Conservation (phyloP, 768 basidiomycete genomes). For the Amanita exitialis region DNA sequence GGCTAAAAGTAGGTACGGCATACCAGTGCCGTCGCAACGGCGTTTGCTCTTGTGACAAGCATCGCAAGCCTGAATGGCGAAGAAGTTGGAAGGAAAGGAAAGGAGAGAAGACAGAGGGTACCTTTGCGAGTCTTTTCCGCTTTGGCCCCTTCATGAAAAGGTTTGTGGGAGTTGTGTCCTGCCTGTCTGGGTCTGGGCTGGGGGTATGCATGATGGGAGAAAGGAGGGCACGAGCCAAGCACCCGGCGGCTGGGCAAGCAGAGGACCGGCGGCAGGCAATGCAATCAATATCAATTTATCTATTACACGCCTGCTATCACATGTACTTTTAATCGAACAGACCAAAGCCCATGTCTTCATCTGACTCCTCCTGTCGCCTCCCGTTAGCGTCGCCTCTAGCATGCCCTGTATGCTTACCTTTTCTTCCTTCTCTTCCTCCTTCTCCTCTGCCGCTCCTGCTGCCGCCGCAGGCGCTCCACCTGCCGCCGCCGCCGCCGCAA, state of each 20-base stretch:
- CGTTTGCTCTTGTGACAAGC: slow-evolving; percentile 82
- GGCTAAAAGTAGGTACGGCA: slow-evolving; percentile 16
- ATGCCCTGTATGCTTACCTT: slow-evolving; percentile 42
- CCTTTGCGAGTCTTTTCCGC: slow-evolving; percentile 47
- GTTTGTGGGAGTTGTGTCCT: slow-evolving; percentile 15
- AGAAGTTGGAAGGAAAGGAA: slow-evolving; percentile 4
- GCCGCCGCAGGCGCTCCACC: slow-evolving; percentile 41
- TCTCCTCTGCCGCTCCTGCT: slow-evolving; percentile 39
- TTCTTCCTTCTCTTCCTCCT: slow-evolving; percentile 83
- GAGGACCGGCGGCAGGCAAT: slow-evolving; percentile 12
- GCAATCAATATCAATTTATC: background rate
- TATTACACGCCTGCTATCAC: slow-evolving; percentile 1
- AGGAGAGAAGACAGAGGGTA: slow-evolving; percentile 9
- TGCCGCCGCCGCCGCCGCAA: slow-evolving; percentile 39
- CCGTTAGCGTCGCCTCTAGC: slow-evolving; percentile 1
- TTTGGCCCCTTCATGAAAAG: slow-evolving; percentile 37
- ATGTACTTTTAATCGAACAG: slow-evolving; percentile 72
- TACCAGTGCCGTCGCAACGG: slow-evolving; percentile 74
- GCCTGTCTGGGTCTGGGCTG: slow-evolving; percentile 19
- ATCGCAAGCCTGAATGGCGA: slow-evolving; percentile 50
- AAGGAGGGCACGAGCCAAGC: background rate
- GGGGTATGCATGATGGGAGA: slow-evolving; percentile 6
- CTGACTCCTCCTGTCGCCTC: slow-evolving; percentile 68
- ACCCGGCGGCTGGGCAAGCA: background rate
- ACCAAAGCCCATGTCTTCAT: slow-evolving; percentile 99